Evolutionary conservation across 805 yeast species (phyloP).

Genomic region (Sugiyamaella smithiae): DNA sequence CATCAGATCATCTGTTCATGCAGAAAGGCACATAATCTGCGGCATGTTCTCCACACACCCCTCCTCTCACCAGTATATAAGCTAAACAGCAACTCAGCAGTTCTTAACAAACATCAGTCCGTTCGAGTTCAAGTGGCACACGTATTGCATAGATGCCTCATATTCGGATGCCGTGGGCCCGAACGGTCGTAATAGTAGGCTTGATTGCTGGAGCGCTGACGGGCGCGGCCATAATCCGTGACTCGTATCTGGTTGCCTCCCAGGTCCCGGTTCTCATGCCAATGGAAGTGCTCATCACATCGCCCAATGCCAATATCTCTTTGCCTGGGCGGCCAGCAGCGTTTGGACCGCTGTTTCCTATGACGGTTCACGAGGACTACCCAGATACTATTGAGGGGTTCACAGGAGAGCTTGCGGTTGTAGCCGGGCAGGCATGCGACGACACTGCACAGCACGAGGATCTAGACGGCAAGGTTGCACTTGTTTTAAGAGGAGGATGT

Average conservation of each 20-base stretch:
- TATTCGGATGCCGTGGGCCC: constrained; percentile 3
- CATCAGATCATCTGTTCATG: neutral
- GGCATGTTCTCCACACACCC: neutral
- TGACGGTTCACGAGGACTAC: constrained; percentile 15
- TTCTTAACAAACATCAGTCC: neutral
- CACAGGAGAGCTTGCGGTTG: constrained; percentile 26
- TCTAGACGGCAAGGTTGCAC: constrained; percentile 33
- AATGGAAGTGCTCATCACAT: constrained; percentile 26
- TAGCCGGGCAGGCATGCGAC: constrained; percentile 27
- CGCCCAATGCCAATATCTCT: constrained; percentile 31
- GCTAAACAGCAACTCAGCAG: neutral
- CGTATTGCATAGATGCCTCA: neutral
- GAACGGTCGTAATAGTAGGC: constrained; percentile 1
- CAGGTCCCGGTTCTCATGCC: constrained; percentile 25
- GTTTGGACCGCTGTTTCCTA: constrained; percentile 33
- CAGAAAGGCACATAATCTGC: constrained; percentile 2
- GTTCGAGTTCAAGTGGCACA: neutral
- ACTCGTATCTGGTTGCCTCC: constrained; percentile 1
- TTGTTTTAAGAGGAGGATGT: constrained; percentile 51
- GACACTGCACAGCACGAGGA: constrained; percentile 22
- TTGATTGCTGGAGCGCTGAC: constrained; percentile 5
- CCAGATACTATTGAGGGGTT: constrained; percentile 20
- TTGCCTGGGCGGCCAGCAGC: constrained; percentile 39
- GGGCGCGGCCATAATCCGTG: constrained; percentile 6
- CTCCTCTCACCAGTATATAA: too few species aligned